Base-by-base conservation (phyloP, 2,329 filamentous ascomycete genomes). In the Claviceps sp. region DNA sequence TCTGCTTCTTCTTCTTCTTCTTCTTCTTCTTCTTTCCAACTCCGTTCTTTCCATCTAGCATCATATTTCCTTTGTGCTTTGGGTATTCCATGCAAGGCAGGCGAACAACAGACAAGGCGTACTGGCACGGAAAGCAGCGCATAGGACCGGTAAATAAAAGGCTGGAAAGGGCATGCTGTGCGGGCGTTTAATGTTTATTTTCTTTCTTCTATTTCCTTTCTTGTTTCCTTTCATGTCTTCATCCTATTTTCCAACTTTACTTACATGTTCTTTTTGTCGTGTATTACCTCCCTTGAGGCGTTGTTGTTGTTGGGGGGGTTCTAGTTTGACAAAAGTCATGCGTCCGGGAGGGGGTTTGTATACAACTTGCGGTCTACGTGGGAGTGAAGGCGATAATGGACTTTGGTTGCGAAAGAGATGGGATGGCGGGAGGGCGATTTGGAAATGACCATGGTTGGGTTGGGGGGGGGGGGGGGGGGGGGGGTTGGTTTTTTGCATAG, bases 21-120 rank as follows among this genome's bases (percentile, higher is more conserved):
- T 23, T 45, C 20, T 23, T 45, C 13, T 26, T 16, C 13, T 45
- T 22, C 8, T 46, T 36, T 50, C n/a, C 17, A 6, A 16, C 4
- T 4, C 29, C 39, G n/a, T 17, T 50, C 36, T 26, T 8, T 20
- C 11, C 37, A 42, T 26, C 22, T 40, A 7, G 47, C n/a, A 11
- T 40, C 16, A 22, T 9, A 29, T 54, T 48, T 52, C 38, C 39
- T 54, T 54, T 52, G 42, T 54, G 14, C 9, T 49, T 34, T 50
- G 50, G 42, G 42, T 40, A 50, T 42, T 4, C 2, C 29, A 53
- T 52, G 11, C 23, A 38, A 39, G 49, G 42, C 37, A 22, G 38
- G 52, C 38, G 20, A 23, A 49, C 40, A 42, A 43, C 47, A 34
- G 52, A 50, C 52, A 50, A 34, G 52, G 52, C 52, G 50, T 44